phyloP scores from a whole-genome alignment of 495 filamentous ascomycete genomes.

The Durotheca rogersii region DNA sequence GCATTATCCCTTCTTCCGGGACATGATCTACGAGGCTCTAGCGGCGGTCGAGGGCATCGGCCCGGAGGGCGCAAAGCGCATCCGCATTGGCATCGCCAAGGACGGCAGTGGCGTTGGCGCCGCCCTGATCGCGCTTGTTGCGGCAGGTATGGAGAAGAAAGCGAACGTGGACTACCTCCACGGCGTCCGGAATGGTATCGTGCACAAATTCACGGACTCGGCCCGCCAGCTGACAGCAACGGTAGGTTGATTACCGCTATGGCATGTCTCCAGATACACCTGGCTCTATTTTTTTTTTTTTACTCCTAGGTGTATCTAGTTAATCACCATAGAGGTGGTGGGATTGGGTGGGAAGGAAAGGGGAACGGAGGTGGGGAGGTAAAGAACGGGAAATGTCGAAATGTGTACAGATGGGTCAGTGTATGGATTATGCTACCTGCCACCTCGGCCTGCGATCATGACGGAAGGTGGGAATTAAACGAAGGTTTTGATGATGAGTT shows the following conservation, averaged over 20 bases:
- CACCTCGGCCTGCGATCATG: no score
- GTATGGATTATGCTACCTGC: no score
- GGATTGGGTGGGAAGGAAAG: slow-evolving; percentile 1
- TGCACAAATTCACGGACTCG: slow-evolving; percentile 13
- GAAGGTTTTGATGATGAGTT: no score
- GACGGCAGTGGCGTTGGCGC: slow-evolving; percentile 92
- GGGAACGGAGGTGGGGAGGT: background rate
- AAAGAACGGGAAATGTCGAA: no score
- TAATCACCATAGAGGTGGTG: background rate
- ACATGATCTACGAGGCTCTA: slow-evolving; percentile 73
- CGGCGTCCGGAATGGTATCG: slow-evolving; percentile 22
- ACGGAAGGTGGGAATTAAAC: no score
- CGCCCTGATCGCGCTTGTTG: slow-evolving; percentile 82
- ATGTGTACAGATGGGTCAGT: no score
- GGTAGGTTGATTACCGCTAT: no score
- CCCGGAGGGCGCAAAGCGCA: slow-evolving; percentile 67
- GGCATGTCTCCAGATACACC: no score
- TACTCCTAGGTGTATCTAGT: no score
- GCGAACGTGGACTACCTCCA: slow-evolving; percentile 22
- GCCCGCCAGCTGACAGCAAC: slow-evolving; percentile 27
- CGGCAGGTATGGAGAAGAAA: slow-evolving; percentile 52
- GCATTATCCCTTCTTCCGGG: slow-evolving; percentile 86
- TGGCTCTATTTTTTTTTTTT: background rate
- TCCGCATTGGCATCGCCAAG: slow-evolving; percentile 90
- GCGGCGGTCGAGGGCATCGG: slow-evolving; percentile 71